Evolutionary conservation across 2,329 filamentous ascomycete genomes (phyloP).

Genomic region (Plenodomus tracheiphilus): DNA sequence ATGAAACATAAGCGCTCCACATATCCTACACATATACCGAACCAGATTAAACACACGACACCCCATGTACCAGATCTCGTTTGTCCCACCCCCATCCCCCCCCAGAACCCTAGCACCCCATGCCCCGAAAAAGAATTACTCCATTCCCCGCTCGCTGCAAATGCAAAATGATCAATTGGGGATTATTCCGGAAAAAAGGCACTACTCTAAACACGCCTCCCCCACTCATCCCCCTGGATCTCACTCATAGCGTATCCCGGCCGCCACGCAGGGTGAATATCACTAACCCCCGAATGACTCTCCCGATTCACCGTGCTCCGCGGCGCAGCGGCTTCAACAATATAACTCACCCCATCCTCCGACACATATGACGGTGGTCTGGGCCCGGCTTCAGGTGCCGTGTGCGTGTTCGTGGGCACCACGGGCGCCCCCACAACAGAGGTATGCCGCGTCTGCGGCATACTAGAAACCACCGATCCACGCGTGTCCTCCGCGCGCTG

Average conservation of each 20-base stretch:
- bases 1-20: too few relatives aligned
- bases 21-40: too few relatives aligned
- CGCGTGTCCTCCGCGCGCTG: conserved; percentile 56
- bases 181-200: too few relatives aligned
- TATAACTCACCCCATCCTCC: conserved; percentile 74
- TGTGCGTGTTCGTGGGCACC: not conserved
- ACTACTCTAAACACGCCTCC: too few relatives aligned
- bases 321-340: conserved; percentile 66
- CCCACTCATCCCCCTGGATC: conserved; percentile 15
- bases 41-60: too few relatives aligned
- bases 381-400: conserved; percentile 16
- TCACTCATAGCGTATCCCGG: conserved; percentile 38
- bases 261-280: conserved; percentile 45
- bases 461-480: conserved; percentile 6
- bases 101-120: too few relatives aligned
- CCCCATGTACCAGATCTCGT: too few relatives aligned
- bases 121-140: too few relatives aligned
- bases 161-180: too few relatives aligned
- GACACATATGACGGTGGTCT: conserved; percentile 77
- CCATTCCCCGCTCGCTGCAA: too few relatives aligned
- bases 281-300: conserved; percentile 29
- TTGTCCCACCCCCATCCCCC: too few relatives aligned
- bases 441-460: conserved; percentile 4
- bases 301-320: conserved; percentile 21
- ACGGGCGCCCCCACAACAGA: conserved; percentile 2